Evolutionary conservation across 177 flowering plant species (phyloP), one percentile per base, ranked within the genome.

Genomic region (Vitis hybrid): DNA sequence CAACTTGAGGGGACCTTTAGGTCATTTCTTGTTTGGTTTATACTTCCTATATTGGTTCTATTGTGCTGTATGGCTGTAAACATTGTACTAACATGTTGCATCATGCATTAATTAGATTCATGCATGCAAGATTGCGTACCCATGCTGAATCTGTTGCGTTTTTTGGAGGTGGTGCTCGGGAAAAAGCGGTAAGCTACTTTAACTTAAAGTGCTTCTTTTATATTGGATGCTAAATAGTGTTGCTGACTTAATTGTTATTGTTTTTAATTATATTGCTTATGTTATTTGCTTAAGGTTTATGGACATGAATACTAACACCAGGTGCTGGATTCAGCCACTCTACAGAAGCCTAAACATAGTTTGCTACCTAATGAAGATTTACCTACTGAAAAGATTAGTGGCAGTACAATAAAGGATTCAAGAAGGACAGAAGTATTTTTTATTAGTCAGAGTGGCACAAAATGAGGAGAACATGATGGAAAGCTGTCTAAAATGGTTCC

Each of bases 81-180:
- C 17, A 35, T 55, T 46, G n/a, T 1, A 4, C 68, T 73, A 9
- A 74, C 66, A 12, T 66, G 64, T 48, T 20, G 14, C 35, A 35
- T 53, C 7, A 12, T 80, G 51, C 24, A 20, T 67, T 30, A 50
- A 58, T 65, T 71, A 95, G 99, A 93, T 96, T 86, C 77, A 90
- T 93, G 95, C 99, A 96, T 75, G 87, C 86, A 74, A 92, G 99
- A 68, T 81, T 96, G 70, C 85, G 95, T 50, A 85, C 97, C 49
- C 99, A 96, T 88, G 98, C 99, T 52, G 99, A 95, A 81, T 95
- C 99, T 52, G 82, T 95, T 81, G 99, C 99, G 74, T 95, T 95
- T 84, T 95, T 95, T 79, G 99, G 99, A 12, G 99, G 99, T 67
- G 98, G 99, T 74, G 81, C 92, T 61, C 83, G 99, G 71, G 99